A percentile compares a stretch with the other conserved stretches of the same genome.
phyloP scores from a whole-genome alignment of 352 stramenopile species.

The Globisporangium okanoganense region DNA sequence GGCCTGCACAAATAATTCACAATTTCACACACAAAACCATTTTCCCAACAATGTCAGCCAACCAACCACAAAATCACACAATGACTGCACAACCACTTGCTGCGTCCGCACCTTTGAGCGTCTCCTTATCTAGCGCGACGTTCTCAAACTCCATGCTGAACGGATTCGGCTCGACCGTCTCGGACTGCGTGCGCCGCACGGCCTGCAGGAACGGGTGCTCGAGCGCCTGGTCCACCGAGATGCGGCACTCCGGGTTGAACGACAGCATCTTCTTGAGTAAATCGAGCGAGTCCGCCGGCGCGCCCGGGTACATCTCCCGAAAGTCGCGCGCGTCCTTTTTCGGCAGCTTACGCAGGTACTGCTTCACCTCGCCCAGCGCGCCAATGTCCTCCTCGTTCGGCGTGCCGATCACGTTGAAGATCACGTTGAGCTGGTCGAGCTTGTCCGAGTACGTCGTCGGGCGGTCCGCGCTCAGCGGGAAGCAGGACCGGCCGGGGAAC shows the following conservation, averaged over 20 bases:
- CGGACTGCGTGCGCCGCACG: slow-evolving; percentile 67
- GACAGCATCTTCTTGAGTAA: slow-evolving; percentile 84
- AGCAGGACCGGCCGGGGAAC: slow-evolving; percentile 84
- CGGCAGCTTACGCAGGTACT: slow-evolving; percentile 82
- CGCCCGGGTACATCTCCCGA: slow-evolving; percentile 82
- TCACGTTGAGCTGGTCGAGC: slow-evolving; percentile 93
- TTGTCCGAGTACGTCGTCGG: slow-evolving; percentile 86
- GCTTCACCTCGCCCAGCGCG: slow-evolving; percentile 75
- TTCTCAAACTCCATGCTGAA: slow-evolving; percentile 90
- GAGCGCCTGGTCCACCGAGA: slow-evolving; percentile 84
- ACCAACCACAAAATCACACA: slow-evolving; percentile 1
- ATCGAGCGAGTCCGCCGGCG: slow-evolving; percentile 74
- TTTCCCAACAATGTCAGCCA: slow-evolving; percentile 1
- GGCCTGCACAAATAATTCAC: slow-evolving; percentile 28
- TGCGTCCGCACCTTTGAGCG: slow-evolving; percentile 78
- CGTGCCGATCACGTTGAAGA: slow-evolving; percentile 96
- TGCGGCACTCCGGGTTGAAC: slow-evolving; percentile 78
- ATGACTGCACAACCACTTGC: slow-evolving; percentile 1
- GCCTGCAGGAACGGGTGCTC: slow-evolving; percentile 81
- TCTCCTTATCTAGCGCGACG: slow-evolving; percentile 76
- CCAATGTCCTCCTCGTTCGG: slow-evolving; percentile 88
- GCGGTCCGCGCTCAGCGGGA: slow-evolving; percentile 77
- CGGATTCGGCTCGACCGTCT: slow-evolving; percentile 69
- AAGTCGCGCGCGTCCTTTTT: slow-evolving; percentile 80
- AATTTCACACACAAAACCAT: slow-evolving; percentile 3